Conservation (phyloP, 805 yeast species). For the Lipomyces chichibuensis region DNA sequence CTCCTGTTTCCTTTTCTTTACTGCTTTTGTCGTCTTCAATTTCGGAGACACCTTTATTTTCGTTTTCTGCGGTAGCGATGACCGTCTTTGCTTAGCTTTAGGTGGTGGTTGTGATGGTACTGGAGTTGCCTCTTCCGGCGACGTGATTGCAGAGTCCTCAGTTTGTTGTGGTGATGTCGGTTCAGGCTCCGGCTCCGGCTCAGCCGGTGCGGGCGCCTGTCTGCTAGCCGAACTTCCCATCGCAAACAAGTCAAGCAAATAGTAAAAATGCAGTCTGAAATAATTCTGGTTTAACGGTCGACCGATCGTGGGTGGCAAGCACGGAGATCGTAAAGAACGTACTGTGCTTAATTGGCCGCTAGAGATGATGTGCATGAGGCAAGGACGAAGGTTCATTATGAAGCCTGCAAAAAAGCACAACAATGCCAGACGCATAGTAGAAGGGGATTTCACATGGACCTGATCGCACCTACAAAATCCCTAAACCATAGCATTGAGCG, state of each 20-base stretch:
- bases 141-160: not conserved
- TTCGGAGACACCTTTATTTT: not conserved
- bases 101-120: not conserved
- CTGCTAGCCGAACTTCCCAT: not conserved
- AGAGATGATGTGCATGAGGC: not conserved
- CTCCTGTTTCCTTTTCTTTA: not conserved
- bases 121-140: not conserved
- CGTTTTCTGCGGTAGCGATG: not conserved
- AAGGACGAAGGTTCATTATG: not conserved
- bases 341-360: not conserved
- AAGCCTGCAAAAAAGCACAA: not conserved
- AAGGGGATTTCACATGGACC: not conserved
- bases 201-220: not conserved
- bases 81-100: not conserved
- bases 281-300: not conserved
- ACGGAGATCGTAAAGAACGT: not conserved
- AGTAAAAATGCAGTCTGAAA: not conserved
- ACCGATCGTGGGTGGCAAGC: not conserved
- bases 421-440: not conserved
- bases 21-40: not conserved
- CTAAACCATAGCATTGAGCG: not conserved
- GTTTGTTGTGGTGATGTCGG: not conserved
- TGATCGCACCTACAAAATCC: not conserved
- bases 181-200: not conserved
- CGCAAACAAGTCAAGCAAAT: not conserved